Evolutionary conservation across 176 grass and related monocot species (phyloP), one percentile per base, ranked within the genome.

Genomic region (Carex kokanica): DNA sequence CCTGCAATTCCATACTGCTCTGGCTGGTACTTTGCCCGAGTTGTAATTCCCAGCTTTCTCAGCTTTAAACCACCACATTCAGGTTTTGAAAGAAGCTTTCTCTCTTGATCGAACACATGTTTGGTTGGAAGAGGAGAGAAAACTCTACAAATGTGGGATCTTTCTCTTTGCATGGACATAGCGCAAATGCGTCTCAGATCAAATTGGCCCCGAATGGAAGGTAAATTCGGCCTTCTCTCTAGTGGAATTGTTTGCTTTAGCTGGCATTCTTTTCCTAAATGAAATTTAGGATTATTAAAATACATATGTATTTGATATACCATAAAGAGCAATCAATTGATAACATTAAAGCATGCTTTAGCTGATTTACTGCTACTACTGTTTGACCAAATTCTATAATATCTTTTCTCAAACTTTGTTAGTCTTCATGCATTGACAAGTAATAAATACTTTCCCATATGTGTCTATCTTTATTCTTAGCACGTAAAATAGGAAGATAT

Each of bases 1-100:
- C 90, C 92, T 1, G 88, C 56, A 40, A 91, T 92, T 82, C 88
- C 94, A 85, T 90, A 92, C 58, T 91, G 87, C 82, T 92, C 81
- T 0, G 95, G 89, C 65, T 81, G 92, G 86, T 89, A 94, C 83
- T 94, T 89, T 5, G 85, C 81, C 31, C 85, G 88, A 34, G 29
- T 92, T 84, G 75, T 92, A 57, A 67, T 87, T 9, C 83, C 90
- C 66, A 83, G 80, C 31, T 91, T 97, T 73, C 86, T 94, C 2
- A 80, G 84, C 52, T 79, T 91, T 20, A 91, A 56, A 86, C 83
- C 88, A 80, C 85, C 83, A 81, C 5, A 89, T 21, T 92, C 85
- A 12, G 84, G 75, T 86, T 83, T 91, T 0, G 60, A 75, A 2
- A 78, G 49, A 52, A 80, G 3, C 62, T 84, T 91, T 80, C 61